Conservation (phyloP, 1,139 yeast genomes). For the Nadsonia commutata region DNA sequence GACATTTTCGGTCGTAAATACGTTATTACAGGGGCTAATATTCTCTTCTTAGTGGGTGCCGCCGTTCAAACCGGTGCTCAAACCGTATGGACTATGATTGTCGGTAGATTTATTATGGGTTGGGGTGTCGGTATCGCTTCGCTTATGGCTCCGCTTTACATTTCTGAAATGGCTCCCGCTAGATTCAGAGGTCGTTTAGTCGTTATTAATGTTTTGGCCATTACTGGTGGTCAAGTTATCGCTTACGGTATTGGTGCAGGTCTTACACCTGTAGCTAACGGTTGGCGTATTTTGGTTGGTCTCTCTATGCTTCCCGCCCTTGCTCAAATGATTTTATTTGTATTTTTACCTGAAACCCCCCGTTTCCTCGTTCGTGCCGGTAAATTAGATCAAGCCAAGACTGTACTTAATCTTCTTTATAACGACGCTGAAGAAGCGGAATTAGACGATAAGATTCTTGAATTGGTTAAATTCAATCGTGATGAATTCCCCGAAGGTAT, state of each 20-base stretch:
- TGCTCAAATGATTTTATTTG: conserved; percentile 57
- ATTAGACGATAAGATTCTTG: conserved; percentile 14
- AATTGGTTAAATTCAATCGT: conserved; percentile 14
- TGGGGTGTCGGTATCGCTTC: conserved; percentile 95
- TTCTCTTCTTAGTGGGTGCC: conserved; percentile 71
- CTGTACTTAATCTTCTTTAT: conserved; percentile 40
- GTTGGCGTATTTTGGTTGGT: conserved; percentile 91
- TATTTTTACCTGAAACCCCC: conserved; percentile 91
- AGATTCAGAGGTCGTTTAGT: conserved; percentile 68
- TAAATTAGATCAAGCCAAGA: conserved; percentile 45
- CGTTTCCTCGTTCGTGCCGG: conserved; percentile 69
- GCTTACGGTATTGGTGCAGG: conserved; percentile 95
- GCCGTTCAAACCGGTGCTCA: conserved; percentile 67
- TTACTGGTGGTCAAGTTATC: conserved; percentile 82
- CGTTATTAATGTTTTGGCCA: conserved; percentile 48
- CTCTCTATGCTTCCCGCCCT: conserved; percentile 79
- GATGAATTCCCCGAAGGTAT: conserved; percentile 11
- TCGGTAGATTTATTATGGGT: conserved; percentile 84
- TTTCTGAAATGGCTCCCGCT: conserved; percentile 85
- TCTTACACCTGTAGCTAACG: conserved; percentile 52
- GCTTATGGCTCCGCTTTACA: conserved; percentile 76
- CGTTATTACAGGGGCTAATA: conserved; percentile 64
- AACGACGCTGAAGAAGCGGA: conserved; percentile 17
- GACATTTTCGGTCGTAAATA: conserved; percentile 73
- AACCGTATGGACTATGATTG: conserved; percentile 81